Percentiles rank a stretch among this genome's conserved stretches.
These are phyloP conservation scores for Ustilago shanxiensis DNA, from an alignment of 1,284 basidiomycete genomes.

Conservation along the genomic window DNA sequence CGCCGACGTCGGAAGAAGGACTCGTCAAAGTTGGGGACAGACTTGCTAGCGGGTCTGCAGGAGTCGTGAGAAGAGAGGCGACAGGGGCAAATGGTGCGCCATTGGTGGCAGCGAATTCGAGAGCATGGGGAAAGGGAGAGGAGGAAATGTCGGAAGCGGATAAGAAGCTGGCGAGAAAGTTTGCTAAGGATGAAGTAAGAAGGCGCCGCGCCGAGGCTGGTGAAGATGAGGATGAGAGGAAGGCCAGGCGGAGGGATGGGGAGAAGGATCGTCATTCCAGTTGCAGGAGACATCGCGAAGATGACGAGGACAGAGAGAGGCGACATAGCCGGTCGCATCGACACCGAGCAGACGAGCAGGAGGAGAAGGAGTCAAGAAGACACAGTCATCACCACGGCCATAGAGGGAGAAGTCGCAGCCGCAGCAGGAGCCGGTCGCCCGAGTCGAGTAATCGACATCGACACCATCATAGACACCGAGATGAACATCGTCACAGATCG, in stretches of 20 bases:
- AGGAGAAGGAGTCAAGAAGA: slow-evolving; percentile 14
- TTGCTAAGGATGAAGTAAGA: slow-evolving; percentile 48
- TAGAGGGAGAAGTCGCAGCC: slow-evolving; percentile 9
- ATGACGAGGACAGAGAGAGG: slow-evolving; percentile 12
- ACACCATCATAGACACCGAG: not conserved
- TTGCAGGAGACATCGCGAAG: slow-evolving; percentile 10
- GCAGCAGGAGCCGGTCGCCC: slow-evolving; percentile 37
- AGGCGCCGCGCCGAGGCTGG: slow-evolving; percentile 32
- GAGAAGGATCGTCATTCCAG: slow-evolving; percentile 12
- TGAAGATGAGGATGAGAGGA: slow-evolving; percentile 8
- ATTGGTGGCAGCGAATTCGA: slow-evolving; percentile 21
- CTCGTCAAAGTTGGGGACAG: slow-evolving; percentile 32
- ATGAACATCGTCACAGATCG: slow-evolving; percentile 6
- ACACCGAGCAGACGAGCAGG: slow-evolving; percentile 15
- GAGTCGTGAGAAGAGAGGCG: slow-evolving; percentile 15
- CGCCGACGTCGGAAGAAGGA: not conserved
- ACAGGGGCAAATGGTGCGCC: slow-evolving; percentile 54
- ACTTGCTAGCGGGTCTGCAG: slow-evolving; percentile 35
- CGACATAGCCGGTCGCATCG: slow-evolving; percentile 12
- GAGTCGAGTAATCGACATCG: slow-evolving; percentile 13
- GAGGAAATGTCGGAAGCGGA: slow-evolving; percentile 38
- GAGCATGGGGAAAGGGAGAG: slow-evolving; percentile 27
- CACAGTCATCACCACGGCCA: slow-evolving; percentile 9
- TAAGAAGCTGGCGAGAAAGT: slow-evolving; percentile 56
- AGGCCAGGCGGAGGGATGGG: slow-evolving; percentile 19